These are phyloP conservation scores for Backusella sp. DNA, from an alignment of 192 early-diverging fungal species.

Conservation along the genomic window DNA sequence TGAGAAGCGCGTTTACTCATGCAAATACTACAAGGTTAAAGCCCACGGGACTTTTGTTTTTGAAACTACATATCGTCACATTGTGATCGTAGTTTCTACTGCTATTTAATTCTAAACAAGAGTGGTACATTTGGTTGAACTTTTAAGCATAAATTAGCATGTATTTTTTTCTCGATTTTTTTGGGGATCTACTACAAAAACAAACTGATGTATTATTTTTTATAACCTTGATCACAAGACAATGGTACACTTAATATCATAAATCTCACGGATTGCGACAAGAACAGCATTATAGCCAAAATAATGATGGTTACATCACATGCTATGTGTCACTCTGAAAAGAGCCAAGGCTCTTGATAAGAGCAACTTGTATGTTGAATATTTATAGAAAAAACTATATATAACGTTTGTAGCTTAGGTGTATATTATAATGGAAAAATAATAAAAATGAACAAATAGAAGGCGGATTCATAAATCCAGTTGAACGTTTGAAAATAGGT, in stretches of 20 bases:
- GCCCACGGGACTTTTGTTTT: too few species aligned
- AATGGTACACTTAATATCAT: background rate
- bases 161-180: background rate
- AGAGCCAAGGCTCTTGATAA: background rate
- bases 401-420: background rate
- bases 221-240: background rate
- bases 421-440: too few species aligned
- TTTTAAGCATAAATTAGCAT: too few species aligned
- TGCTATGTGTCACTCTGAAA: background rate
- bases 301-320: background rate
- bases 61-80: too few species aligned
- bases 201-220: background rate
- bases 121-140: too few species aligned
- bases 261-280: slow-evolving; percentile 4
- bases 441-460: too few species aligned
- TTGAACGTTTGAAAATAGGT: background rate
- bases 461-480: too few species aligned
- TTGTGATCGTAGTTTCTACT: too few species aligned
- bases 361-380: background rate
- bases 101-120: too few species aligned
- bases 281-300: background rate
- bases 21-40: too few species aligned
- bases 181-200: background rate
- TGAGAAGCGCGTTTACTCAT: too few species aligned
- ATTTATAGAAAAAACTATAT: background rate